These are phyloP conservation scores for Limnomonas spitsbergensis DNA, from an alignment of 139 green algal species.

Conservation along the genomic window DNA sequence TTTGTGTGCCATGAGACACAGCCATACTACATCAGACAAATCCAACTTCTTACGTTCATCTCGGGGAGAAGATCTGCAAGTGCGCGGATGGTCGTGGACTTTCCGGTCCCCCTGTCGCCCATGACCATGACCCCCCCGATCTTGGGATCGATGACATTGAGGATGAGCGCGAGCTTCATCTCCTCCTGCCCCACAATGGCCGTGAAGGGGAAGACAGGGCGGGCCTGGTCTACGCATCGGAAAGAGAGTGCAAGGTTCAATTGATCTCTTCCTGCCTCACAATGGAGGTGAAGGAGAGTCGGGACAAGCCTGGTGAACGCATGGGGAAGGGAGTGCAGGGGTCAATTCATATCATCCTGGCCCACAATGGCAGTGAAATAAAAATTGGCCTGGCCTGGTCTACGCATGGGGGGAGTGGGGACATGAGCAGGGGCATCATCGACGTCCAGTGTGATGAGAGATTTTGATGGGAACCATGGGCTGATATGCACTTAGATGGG, in stretches of 20 bases:
- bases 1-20: no score
- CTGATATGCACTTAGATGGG: no score
- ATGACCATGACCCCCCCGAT: slow-evolving; percentile 95
- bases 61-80: slow-evolving; percentile 83
- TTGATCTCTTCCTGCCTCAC: slow-evolving; percentile 91
- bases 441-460: no score
- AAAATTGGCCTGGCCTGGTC: no score
- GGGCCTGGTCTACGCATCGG: slow-evolving; percentile 41
- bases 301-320: no score
- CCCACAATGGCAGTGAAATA: no score
- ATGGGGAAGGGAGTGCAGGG: not conserved
- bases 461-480: no score
- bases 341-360: no score
- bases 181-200: slow-evolving; percentile 86
- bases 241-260: no score
- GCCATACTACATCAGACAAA: no score
- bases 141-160: slow-evolving; percentile 85
- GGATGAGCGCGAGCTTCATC: slow-evolving; percentile 87
- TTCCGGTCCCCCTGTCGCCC: slow-evolving; percentile 86
- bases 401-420: no score
- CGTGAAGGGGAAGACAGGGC: slow-evolving; percentile 78
- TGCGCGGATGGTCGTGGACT: slow-evolving; percentile 75
- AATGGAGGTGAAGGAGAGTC: slow-evolving; percentile 80
- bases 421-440: no score
- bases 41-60: slow-evolving; percentile 53